Base-by-base conservation (phyloP, 306 rosid genomes). In the Cotoneaster glaucophyllus region DNA sequence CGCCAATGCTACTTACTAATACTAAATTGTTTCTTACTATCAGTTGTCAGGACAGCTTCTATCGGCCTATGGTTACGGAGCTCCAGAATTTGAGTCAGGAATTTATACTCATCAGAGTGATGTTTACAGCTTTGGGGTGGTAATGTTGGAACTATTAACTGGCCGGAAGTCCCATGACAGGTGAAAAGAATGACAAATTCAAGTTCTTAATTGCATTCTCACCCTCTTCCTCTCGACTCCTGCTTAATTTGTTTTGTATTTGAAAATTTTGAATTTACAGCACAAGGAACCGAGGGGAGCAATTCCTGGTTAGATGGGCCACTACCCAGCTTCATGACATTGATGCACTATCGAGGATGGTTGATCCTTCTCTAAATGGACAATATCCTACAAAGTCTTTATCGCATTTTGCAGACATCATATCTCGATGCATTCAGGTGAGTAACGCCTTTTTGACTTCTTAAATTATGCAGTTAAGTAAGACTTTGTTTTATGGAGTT, bases 71-170 rank as follows among this genome's bases (percentile, higher is more conserved):
- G 97, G 99, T 63, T 92, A 92, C 22, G 99, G 99, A 74, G 99
- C 99, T 69, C 99, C 99, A 56, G 99, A 96, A 79, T 92, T 89
- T 77, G 99, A 96, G 72, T 88, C 92, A 1, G 99, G 99, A 83
- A 85, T 82, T 73, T 96, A 96, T 84, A 96, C 97, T 8, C 63
- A 74, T 66, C 89, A 88, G 78, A 92, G 96, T 74, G 99, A 92
- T 31, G 95, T 92, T 56, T 96, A 86, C 85, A 96, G 98, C 75
- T 91, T 96, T 62, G 99, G 99, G 31, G 99, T 96, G 84, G 91
- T 96, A 67, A 92, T 96, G 99, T 77, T 96, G 74, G 98, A 96
- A 85, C 90, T 96, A 82, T 68, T 96, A 71, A 96, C 98, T 3
- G 98, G 99, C 64, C 96, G 99, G 32, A 84, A 77, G 79, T 90